Conservation (phyloP, 208 protist genomes). For the Trypanosoma vivax region DNA sequence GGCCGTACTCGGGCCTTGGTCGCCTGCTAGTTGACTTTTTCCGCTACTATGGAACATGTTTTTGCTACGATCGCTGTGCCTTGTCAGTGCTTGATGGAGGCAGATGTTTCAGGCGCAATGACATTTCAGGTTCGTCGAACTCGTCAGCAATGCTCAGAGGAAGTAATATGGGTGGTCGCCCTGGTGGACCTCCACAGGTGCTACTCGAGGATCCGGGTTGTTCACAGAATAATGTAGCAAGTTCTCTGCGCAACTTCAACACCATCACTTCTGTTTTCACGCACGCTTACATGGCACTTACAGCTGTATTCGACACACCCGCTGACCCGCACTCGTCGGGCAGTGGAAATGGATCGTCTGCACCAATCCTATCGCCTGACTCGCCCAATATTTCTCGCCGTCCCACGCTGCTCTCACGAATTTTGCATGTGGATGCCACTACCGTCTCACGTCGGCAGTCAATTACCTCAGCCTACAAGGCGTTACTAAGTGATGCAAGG, state of each 20-base stretch:
- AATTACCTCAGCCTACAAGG: slow-evolving; percentile 38
- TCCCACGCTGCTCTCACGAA: slow-evolving; percentile 77
- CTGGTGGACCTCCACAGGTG: slow-evolving; percentile 35
- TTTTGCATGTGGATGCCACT: slow-evolving; percentile 66
- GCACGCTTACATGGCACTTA: slow-evolving; percentile 66
- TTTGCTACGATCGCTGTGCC: slow-evolving; percentile 73
- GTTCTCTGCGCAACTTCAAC: slow-evolving; percentile 69
- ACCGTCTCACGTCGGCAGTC: slow-evolving; percentile 45
- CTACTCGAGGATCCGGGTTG: slow-evolving; percentile 68
- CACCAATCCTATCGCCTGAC: slow-evolving; percentile 55
- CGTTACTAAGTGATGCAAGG: slow-evolving; percentile 14
- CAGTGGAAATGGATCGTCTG: no score
- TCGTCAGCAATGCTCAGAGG: neutral
- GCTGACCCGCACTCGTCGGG: no score
- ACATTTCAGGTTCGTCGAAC: neutral
- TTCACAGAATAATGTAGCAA: slow-evolving; percentile 73
- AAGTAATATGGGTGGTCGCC: slow-evolving; percentile 12
- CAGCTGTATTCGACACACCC: slow-evolving; percentile 25
- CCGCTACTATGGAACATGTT: slow-evolving; percentile 84
- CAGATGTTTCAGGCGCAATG: slow-evolving; percentile 43
- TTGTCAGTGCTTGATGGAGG: slow-evolving; percentile 58
- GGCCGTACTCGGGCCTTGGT: slow-evolving; percentile 70
- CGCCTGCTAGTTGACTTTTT: slow-evolving; percentile 92
- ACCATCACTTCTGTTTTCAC: slow-evolving; percentile 62
- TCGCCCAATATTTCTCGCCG: slow-evolving; percentile 37